phyloP scores from a whole-genome alignment of 2,329 filamentous ascomycete species.

The Coniochaeta prunicola region DNA sequence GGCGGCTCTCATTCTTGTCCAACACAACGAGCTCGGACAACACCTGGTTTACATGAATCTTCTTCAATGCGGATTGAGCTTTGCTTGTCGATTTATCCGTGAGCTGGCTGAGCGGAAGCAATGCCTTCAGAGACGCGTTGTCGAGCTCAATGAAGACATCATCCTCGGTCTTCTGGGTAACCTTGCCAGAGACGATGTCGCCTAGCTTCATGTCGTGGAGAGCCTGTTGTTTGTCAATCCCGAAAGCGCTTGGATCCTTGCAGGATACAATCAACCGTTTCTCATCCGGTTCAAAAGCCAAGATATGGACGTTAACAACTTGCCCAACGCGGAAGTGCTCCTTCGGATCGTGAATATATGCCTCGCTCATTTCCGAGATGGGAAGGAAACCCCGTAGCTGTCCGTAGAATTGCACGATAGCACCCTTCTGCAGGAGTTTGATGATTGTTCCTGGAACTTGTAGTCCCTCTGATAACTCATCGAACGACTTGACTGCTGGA shows the following conservation, averaged over 20 bases:
- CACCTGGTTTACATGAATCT: slow-evolving; percentile 76
- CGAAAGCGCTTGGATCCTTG: slow-evolving; percentile 77
- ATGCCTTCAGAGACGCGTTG: slow-evolving; percentile 67
- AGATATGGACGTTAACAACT: slow-evolving; percentile 82
- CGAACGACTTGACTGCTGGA: slow-evolving; percentile 69
- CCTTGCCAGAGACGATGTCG: slow-evolving; percentile 67
- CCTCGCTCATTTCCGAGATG: slow-evolving; percentile 95
- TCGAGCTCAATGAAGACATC: slow-evolving; percentile 71
- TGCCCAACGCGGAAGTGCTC: slow-evolving; percentile 88
- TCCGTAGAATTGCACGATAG: slow-evolving; percentile 89
- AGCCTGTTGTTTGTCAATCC: slow-evolving; percentile 66
- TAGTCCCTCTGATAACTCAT: slow-evolving; percentile 64
- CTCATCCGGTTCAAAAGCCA: slow-evolving; percentile 67
- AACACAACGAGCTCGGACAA: slow-evolving; percentile 77
- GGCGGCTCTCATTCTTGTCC: slow-evolving; percentile 74
- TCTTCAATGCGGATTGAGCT: slow-evolving; percentile 68
- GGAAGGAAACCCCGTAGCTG: slow-evolving; percentile 79
- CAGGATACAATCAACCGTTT: slow-evolving; percentile 80
- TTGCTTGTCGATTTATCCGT: slow-evolving; percentile 79
- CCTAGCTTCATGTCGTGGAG: slow-evolving; percentile 69
- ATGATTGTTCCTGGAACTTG: slow-evolving; percentile 83
- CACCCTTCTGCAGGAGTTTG: slow-evolving; percentile 70
- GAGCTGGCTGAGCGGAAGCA: slow-evolving; percentile 70
- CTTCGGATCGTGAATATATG: slow-evolving; percentile 80
- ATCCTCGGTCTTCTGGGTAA: slow-evolving; percentile 73